phyloP scores from a whole-genome alignment of 345 rosid species.

The Xanthoceras sorbifolium region DNA sequence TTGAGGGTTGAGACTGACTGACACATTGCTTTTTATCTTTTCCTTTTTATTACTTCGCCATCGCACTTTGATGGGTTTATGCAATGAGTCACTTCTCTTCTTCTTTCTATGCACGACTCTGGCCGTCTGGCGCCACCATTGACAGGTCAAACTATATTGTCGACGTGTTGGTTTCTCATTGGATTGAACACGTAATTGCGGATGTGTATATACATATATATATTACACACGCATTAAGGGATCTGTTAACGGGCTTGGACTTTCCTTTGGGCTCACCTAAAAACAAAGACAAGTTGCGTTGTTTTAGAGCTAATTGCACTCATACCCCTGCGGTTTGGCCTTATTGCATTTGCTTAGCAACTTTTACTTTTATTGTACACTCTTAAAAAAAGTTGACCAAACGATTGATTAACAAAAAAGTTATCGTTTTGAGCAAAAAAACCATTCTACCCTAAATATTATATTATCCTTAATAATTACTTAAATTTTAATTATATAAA shows the following conservation, averaged over 20 bases:
- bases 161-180: conserved; percentile 35
- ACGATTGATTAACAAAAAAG: too few species aligned
- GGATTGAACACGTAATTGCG: conserved; percentile 34
- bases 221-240: background rate
- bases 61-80: background rate
- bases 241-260: background rate
- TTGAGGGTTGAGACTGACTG: conserved; percentile 20
- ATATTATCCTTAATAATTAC: too few species aligned
- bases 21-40: background rate
- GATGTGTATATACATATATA: too few species aligned
- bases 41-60: background rate
- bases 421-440: too few species aligned
- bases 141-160: conserved; percentile 11
- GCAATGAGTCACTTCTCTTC: background rate
- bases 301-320: too few species aligned
- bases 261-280: background rate
- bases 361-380: too few species aligned
- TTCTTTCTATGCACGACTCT: background rate
- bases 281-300: too few species aligned
- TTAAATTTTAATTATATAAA: too few species aligned
- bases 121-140: background rate
- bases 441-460: too few species aligned
- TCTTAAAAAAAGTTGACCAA: too few species aligned
- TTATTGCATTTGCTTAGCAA: too few species aligned
- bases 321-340: too few species aligned